phyloP scores from a whole-genome alignment of 805 yeast species.

The Kazachstania psychrophila region DNA sequence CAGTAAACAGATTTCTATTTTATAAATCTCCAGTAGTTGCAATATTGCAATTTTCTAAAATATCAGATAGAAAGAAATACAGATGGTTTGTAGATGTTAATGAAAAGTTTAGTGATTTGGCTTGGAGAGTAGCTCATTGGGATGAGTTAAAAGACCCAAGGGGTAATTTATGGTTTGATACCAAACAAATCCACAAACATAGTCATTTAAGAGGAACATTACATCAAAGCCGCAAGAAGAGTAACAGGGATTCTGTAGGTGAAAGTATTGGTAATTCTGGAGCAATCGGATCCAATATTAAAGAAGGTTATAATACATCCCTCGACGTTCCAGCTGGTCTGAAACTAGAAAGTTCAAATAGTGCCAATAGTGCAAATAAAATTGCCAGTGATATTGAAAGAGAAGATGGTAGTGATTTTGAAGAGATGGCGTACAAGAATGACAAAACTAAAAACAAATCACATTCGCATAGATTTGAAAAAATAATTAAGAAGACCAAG shows the following conservation, averaged over 20 bases:
- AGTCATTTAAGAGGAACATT: slow-evolving; percentile 1
- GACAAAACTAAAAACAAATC: background rate
- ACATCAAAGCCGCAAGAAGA: background rate
- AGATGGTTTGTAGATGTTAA: slow-evolving; percentile 58
- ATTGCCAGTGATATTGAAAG: background rate
- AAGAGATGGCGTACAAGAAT: background rate
- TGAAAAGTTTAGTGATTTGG: slow-evolving; percentile 47
- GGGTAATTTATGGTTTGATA: slow-evolving; percentile 22
- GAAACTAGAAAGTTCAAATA: too few species aligned
- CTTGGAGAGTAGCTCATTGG: slow-evolving; percentile 39
- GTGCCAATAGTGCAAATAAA: background rate
- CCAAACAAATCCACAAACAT: background rate
- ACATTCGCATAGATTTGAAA: slow-evolving; percentile 16
- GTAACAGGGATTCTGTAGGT: background rate
- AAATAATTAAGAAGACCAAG: slow-evolving; percentile 11
- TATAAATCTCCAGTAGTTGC: slow-evolving; percentile 55
- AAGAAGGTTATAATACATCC: too few species aligned
- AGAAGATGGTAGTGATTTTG: background rate
- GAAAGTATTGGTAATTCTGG: too few species aligned
- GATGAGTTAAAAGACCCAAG: slow-evolving; percentile 24
- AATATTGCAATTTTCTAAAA: slow-evolving; percentile 43
- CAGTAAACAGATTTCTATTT: slow-evolving; percentile 36
- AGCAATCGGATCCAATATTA: too few species aligned
- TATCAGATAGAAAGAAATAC: slow-evolving; percentile 32
- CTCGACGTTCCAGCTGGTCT: too few species aligned